Percentiles rank a stretch among this genome's conserved stretches.
phyloP scores from a whole-genome alignment of 2,329 filamentous ascomycete species.

The Epicoccum nigrum region DNA sequence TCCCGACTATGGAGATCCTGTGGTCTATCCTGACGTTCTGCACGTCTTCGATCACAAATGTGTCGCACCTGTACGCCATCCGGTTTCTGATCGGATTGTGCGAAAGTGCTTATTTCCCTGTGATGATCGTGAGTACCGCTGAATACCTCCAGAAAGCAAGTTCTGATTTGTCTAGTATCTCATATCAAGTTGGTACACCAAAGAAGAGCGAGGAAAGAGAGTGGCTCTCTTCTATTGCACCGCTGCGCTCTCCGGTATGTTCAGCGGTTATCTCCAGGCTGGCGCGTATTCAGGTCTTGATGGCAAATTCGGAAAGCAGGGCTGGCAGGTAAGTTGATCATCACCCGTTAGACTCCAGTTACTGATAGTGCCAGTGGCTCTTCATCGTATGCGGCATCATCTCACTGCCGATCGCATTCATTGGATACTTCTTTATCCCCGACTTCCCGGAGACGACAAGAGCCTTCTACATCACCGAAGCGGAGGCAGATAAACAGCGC shows the following conservation, averaged over 20 bases:
- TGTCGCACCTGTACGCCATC: constrained; percentile 42
- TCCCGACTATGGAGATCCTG: constrained; percentile 43
- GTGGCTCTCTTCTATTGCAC: constrained; percentile 43
- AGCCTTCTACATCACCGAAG: constrained; percentile 47
- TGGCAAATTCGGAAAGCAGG: constrained; percentile 30
- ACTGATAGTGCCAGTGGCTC: constrained; percentile 24
- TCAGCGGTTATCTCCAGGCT: constrained; percentile 44
- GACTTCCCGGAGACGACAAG: constrained; percentile 36
- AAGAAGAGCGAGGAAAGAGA: constrained; percentile 42
- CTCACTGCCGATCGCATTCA: constrained; percentile 52
- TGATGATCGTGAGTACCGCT: constrained; percentile 30
- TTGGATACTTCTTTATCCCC: constrained; percentile 49
- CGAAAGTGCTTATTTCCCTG: constrained; percentile 37
- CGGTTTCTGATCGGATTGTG: constrained; percentile 41
- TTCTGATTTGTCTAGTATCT: constrained; percentile 29
- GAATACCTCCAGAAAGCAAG: no score
- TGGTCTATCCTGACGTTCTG: constrained; percentile 33
- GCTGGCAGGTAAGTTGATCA: constrained; percentile 24
- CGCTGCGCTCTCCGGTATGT: constrained; percentile 41
- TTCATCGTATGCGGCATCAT: constrained; percentile 47
- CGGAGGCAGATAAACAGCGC: constrained; percentile 30
- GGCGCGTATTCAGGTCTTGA: constrained; percentile 42
- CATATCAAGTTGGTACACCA: constrained; percentile 53
- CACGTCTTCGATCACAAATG: constrained; percentile 26
- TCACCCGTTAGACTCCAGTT: background rate